Percentiles rank a stretch among this genome's conserved stretches.
Evolutionary conservation across 2,329 filamentous ascomycete genomes (phyloP).

Genomic region (Phyllosticta citrichinensis): DNA sequence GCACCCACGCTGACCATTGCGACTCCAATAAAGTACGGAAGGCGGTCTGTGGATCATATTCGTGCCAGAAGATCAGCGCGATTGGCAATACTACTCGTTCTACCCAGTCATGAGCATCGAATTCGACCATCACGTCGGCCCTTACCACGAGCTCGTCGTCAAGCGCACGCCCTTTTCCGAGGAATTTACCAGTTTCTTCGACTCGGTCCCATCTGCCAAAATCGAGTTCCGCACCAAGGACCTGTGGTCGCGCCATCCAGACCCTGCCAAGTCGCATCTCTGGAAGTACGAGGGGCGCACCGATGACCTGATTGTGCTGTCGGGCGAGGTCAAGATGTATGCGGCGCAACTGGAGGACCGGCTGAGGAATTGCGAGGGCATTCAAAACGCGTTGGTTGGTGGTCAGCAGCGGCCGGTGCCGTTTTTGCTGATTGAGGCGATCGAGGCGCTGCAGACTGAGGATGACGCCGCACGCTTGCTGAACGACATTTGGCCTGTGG

Average conservation of each 20-base stretch:
- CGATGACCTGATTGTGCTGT: conserved; percentile 42
- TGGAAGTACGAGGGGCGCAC: conserved; percentile 19
- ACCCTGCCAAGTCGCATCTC: conserved; percentile 11
- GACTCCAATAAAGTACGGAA: conserved; percentile 10
- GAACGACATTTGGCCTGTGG: background rate
- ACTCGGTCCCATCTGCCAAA: conserved; percentile 16
- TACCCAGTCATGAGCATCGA: conserved; percentile 11
- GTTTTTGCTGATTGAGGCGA: conserved; percentile 10
- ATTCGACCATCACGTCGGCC: conserved; percentile 8
- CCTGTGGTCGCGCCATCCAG: conserved; percentile 17
- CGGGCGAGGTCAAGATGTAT: conserved; percentile 40
- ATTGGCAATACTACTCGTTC: conserved; percentile 15
- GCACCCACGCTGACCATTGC: background rate
- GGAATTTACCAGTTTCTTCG: conserved; percentile 18
- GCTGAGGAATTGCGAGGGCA: background rate
- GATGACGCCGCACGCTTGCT: background rate
- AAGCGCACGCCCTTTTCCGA: conserved; percentile 5
- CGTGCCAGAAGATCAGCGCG: conserved; percentile 4
- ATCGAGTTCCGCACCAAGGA: conserved; percentile 16
- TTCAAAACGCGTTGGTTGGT: conserved; percentile 10
- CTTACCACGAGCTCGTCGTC: conserved; percentile 12
- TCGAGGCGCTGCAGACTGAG: background rate
- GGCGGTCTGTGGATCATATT: conserved; percentile 3
- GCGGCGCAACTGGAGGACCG: conserved; percentile 1
- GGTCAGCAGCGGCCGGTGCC: conserved; percentile 6